Evolutionary conservation across 768 basidiomycete genomes (phyloP).

Genomic region (Cystobasidium onofrii): DNA sequence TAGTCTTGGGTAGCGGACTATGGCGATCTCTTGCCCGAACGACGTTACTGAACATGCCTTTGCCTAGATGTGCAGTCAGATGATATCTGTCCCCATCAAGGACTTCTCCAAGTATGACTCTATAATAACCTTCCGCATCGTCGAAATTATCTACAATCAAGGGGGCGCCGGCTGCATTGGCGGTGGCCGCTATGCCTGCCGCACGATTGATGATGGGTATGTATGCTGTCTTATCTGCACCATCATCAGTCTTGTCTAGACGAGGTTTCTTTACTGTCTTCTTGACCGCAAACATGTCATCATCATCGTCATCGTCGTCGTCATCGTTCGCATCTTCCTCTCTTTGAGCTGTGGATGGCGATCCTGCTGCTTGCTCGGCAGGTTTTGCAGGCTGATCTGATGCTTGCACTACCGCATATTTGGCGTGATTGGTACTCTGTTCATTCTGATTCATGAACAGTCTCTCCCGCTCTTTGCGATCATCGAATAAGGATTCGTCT

Average conservation of each 20-base stretch:
- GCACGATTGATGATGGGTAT: constrained; percentile 35
- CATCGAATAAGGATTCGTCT: constrained; percentile 71
- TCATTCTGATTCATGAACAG: constrained; percentile 31
- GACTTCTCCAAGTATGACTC: constrained; percentile 84
- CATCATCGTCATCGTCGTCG: constrained; percentile 62
- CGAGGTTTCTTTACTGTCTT: constrained; percentile 57
- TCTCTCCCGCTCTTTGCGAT: constrained; percentile 55
- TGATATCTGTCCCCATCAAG: constrained; percentile 78
- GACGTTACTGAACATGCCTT: constrained; percentile 98
- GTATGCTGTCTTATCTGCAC: constrained; percentile 25
- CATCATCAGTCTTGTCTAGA: not conserved
- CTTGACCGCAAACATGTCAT: constrained; percentile 83
- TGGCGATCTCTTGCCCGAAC: constrained; percentile 61
- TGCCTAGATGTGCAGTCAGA: constrained; percentile 87
- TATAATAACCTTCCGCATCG: constrained; percentile 92
- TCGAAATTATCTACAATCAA: constrained; percentile 71
- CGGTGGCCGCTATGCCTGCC: constrained; percentile 63
- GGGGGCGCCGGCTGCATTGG: constrained; percentile 55
- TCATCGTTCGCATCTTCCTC: constrained; percentile 43
- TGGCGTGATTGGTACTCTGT: constrained; percentile 37
- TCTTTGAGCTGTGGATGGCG: not conserved
- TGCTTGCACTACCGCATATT: constrained; percentile 40
- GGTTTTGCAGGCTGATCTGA: constrained; percentile 1
- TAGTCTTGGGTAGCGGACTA: constrained; percentile 3
- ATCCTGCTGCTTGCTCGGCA: not conserved